Conservation (phyloP, 306 rosid genomes). For the Lathyrus oleraceus region DNA sequence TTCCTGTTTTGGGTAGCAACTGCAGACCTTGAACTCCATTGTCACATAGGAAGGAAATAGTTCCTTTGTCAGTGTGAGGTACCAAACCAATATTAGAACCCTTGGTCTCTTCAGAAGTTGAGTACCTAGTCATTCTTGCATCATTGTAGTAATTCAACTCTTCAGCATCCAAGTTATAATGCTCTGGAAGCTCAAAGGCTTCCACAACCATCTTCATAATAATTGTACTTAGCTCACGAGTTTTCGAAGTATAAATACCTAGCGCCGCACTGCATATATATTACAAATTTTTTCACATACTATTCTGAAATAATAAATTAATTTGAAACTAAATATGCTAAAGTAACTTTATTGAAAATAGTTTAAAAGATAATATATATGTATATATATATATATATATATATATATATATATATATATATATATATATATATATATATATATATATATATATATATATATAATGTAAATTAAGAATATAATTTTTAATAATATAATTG, state of each 20-base stretch:
- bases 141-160: slow-evolving; percentile 20
- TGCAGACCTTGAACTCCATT: slow-evolving; percentile 56
- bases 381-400: too few relatives aligned
- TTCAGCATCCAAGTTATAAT: slow-evolving; percentile 33
- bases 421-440: too few relatives aligned
- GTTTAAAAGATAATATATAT: too few relatives aligned
- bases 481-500: too few relatives aligned
- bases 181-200: slow-evolving; percentile 41
- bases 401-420: too few relatives aligned
- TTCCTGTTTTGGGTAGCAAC: slow-evolving; percentile 36
- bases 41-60: slow-evolving; percentile 44
- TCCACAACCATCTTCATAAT: slow-evolving; percentile 47
- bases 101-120: slow-evolving; percentile 25
- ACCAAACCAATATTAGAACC: slow-evolving; percentile 20
- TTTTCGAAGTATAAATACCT: slow-evolving; percentile 37
- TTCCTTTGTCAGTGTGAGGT: slow-evolving; percentile 52
- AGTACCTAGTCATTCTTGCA: slow-evolving; percentile 48
- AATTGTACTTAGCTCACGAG: slow-evolving; percentile 34
- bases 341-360: too few relatives aligned
- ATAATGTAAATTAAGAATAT: too few relatives aligned
- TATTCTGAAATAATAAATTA: too few relatives aligned
- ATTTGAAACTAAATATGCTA: too few relatives aligned
- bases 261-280: slow-evolving; percentile 41
- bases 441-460: too few relatives aligned
- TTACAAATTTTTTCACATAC: too few relatives aligned